Evolutionary conservation across 352 stramenopile species (phyloP), one percentile per base, ranked within the genome.

Genomic region (Phytophthora multivora): DNA sequence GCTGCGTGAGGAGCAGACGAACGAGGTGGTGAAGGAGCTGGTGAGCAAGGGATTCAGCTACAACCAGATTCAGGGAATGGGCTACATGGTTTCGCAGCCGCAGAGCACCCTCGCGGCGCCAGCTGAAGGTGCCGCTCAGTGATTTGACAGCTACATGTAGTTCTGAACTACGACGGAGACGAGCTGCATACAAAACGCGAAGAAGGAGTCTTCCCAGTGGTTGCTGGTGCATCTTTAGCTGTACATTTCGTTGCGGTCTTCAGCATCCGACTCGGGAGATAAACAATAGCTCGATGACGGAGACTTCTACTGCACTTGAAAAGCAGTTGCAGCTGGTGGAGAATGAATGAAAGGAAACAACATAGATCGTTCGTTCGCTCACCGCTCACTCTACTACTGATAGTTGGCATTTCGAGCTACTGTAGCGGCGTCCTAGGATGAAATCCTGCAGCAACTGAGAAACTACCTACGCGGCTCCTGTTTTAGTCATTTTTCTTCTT

Each of bases 21-120:
- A 93, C 54, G 84, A 93, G 58, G 78, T 90, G 38, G 84, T 90
- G 38, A 93, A 91, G 73, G 84, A 93, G 55, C 65, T 93, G 39
- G 53, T 91, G 41, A 75, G 73, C 69, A 93, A 92, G 73, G 86
- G 86, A 13, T 95, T 93, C 65, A 89, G 68, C 48, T 87, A 91
- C 59, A 80, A 86, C 68, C 86, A 95, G 66, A 90, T 95, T 54
- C 83, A 91, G 49, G 71, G 71, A 59, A 95, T 95, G 86, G 86
- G 86, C 53, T 95, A 93, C 78, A 76, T 81, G 51, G 74, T 91
- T 39, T 66, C 79, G 49, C 77, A 81, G 58, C 80, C 69, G 43
- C 69, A 90, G 60, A 93, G 79, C 68, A 93, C 80, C 46, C 75
- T 90, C 21, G 41, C 79, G 9, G 66, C 58, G 21, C 59, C 71